A percentile compares a stretch with the other conserved stretches of the same genome.
Conservation (phyloP, 306 rosid genomes). For the Mimosa bimucronata region DNA sequence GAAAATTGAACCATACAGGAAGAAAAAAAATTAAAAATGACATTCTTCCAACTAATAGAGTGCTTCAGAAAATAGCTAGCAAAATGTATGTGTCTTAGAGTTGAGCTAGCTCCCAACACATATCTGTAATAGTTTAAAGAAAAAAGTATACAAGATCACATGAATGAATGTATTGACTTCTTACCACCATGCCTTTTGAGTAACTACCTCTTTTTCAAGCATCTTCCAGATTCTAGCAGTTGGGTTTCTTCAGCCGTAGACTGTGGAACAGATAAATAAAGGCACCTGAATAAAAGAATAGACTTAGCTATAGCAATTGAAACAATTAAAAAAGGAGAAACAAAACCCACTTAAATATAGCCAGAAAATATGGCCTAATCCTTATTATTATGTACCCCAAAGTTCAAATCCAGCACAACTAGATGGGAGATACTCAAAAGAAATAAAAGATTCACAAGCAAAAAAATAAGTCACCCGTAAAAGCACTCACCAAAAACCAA, state of each 20-base stretch:
- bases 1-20: conserved; percentile 28
- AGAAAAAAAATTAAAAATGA: conserved; percentile 1
- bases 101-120: conserved; percentile 98
- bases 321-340: neutral
- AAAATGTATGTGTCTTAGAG: conserved; percentile 96
- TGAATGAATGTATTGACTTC: conserved; percentile 28
- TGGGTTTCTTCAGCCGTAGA: conserved; percentile 67
- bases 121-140: conserved; percentile 80
- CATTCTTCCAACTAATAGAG: conserved; percentile 29
- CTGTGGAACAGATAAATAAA: neutral
- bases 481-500: neutral
- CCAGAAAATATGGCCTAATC: neutral
- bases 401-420: neutral
- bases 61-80: conserved; percentile 60
- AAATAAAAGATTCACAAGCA: neutral
- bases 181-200: conserved; percentile 53
- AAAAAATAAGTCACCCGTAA: neutral
- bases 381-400: neutral
- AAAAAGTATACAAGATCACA: conserved; percentile 25
- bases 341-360: neutral
- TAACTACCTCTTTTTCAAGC: conserved; percentile 56
- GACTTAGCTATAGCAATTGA: neutral
- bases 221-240: conserved; percentile 42
- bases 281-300: neutral
- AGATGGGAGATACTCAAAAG: neutral